Evolutionary conservation across 2,329 filamentous ascomycete genomes (phyloP).

Genomic region (Ceratocystis eucalypticola): DNA sequence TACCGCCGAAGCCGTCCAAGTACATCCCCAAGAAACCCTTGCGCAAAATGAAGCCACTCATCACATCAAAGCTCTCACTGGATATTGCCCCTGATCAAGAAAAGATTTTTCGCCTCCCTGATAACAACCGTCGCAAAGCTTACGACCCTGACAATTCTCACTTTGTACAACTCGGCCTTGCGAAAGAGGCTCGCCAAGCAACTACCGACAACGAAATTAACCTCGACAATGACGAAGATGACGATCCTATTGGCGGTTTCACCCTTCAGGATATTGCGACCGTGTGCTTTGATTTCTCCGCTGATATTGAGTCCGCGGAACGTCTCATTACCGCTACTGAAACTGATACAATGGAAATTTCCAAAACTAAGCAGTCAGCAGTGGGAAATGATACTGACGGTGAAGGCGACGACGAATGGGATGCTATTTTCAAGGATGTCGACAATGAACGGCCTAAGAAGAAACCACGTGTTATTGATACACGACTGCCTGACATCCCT

Average conservation of each 20-base stretch:
- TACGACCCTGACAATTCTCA: constrained; percentile 32
- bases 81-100: constrained; percentile 80
- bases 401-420: constrained; percentile 40
- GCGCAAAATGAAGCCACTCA: constrained; percentile 67
- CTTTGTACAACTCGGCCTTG: constrained; percentile 23
- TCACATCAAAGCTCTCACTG: constrained; percentile 76
- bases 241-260: constrained; percentile 59
- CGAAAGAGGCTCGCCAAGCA: constrained; percentile 28
- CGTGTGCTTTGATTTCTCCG: constrained; percentile 40
- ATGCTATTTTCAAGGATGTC: constrained; percentile 44
- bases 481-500: constrained; percentile 45
- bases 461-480: constrained; percentile 51
- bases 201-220: constrained; percentile 31
- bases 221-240: constrained; percentile 38
- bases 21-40: constrained; percentile 65
- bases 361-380: constrained; percentile 16
- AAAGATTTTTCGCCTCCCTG: constrained; percentile 59
- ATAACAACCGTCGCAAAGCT: constrained; percentile 37
- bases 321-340: constrained; percentile 13
- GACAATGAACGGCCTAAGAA: constrained; percentile 41
- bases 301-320: constrained; percentile 21
- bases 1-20: constrained; percentile 66
- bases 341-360: neutral
- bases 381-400: constrained; percentile 10
- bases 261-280: constrained; percentile 70